Percentiles rank a stretch among this genome's conserved stretches.
Evolutionary conservation across 495 filamentous ascomycete genomes (phyloP).

Genomic region (Podospora bellae-mahoneyi): DNA sequence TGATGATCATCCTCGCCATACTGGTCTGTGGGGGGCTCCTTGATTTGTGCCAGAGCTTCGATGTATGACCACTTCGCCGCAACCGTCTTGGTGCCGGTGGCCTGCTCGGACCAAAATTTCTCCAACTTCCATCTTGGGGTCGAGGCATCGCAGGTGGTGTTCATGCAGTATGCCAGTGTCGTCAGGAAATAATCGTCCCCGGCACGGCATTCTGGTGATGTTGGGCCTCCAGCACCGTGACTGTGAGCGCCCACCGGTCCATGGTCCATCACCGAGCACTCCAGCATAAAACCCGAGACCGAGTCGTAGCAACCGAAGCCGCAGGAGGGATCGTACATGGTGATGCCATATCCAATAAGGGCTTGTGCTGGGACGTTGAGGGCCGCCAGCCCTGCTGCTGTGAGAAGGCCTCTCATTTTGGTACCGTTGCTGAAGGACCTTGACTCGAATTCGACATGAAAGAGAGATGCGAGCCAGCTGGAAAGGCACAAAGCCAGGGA

Average conservation of each 20-base stretch:
- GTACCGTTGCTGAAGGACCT: neutral
- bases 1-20: slow-evolving; percentile 8
- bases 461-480: neutral
- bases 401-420: slow-evolving; percentile 8
- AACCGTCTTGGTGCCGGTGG: slow-evolving; percentile 10
- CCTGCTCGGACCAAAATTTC: slow-evolving; percentile 30
- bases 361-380: slow-evolving; percentile 12
- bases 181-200: slow-evolving; percentile 33
- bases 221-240: slow-evolving; percentile 21
- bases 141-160: slow-evolving; percentile 25
- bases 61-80: slow-evolving; percentile 20
- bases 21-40: slow-evolving; percentile 8
- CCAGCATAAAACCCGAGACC: slow-evolving; percentile 27
- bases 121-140: slow-evolving; percentile 30
- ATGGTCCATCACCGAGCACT: slow-evolving; percentile 26
- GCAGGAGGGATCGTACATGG: slow-evolving; percentile 35
- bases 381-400: neutral
- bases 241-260: slow-evolving; percentile 15
- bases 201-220: slow-evolving; percentile 36
- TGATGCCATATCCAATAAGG: slow-evolving; percentile 38
- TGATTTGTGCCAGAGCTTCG: slow-evolving; percentile 14
- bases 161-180: slow-evolving; percentile 41
- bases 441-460: neutral
- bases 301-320: slow-evolving; percentile 32
- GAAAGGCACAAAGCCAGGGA: neutral